phyloP scores from a whole-genome alignment of 192 early-diverging fungal species.

The Linnemannia zychae region DNA sequence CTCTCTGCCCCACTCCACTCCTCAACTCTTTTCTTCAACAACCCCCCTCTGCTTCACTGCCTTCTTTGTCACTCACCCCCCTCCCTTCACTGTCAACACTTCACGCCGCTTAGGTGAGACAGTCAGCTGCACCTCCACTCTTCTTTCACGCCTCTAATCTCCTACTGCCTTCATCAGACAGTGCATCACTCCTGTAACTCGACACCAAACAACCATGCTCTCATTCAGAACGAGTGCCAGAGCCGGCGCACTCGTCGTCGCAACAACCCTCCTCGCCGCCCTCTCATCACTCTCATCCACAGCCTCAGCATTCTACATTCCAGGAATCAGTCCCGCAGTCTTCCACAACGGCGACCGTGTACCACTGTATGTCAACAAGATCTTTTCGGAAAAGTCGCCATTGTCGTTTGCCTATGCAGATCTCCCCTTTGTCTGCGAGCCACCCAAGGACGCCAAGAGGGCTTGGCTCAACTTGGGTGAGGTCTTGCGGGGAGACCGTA shows the following conservation, averaged over 20 bases:
- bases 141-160: background rate
- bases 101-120: background rate
- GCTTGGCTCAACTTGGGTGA: conserved; percentile 71
- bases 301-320: conserved; percentile 49
- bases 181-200: too few relatives aligned
- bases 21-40: background rate
- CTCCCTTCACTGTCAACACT: background rate
- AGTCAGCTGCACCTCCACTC: background rate
- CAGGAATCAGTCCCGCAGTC: conserved; percentile 53
- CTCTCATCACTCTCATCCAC: conserved; percentile 24
- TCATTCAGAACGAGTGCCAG: conserved; percentile 21
- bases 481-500: conserved; percentile 80
- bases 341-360: conserved; percentile 65
- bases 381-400: conserved; percentile 76
- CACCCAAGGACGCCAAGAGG: conserved; percentile 41
- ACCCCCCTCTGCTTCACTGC: background rate
- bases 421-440: conserved; percentile 73
- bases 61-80: background rate
- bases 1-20: background rate
- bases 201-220: conserved; percentile 14
- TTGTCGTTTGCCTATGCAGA: conserved; percentile 76
- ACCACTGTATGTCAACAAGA: conserved; percentile 76
- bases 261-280: conserved; percentile 25
- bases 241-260: background rate
- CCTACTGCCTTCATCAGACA: background rate